phyloP scores from a whole-genome alignment of 257 asterid genomes.

The Sherardia arvensis region DNA sequence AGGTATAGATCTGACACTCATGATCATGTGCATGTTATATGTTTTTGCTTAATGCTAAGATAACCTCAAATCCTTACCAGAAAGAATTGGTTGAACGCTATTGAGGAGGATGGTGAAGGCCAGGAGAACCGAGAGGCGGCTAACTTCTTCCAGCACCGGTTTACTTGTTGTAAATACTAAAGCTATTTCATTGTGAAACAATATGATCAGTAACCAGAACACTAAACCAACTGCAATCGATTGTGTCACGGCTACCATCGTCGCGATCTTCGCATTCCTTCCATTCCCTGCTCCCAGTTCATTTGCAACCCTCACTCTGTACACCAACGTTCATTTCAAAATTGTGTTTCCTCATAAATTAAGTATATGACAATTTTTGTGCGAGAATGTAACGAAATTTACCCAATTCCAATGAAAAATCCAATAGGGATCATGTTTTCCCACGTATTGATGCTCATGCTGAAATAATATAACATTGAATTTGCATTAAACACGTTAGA shows the following conservation, averaged over 20 bases:
- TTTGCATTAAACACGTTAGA: not conserved
- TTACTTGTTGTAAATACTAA: constrained; percentile 35
- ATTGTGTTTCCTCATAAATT: not conserved
- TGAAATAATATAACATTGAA: not conserved
- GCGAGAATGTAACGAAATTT: too few species aligned
- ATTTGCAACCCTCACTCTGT: constrained; percentile 76
- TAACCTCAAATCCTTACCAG: constrained; percentile 18
- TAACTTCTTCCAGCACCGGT: constrained; percentile 37
- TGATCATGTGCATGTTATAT: too few species aligned
- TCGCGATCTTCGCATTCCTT: constrained; percentile 40
- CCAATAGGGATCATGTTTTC: constrained; percentile 10
- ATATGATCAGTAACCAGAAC: constrained; percentile 26
- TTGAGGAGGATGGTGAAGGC: constrained; percentile 49
- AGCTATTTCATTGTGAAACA: constrained; percentile 34
- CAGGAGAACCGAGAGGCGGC: constrained; percentile 32
- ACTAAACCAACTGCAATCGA: constrained; percentile 37
- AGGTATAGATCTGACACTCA: too few species aligned
- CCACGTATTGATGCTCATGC: constrained; percentile 10
- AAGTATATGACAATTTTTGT: too few species aligned
- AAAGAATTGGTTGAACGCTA: constrained; percentile 53
- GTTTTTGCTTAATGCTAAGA: too few species aligned
- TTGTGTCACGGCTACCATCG: constrained; percentile 39
- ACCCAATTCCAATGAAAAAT: constrained; percentile 6
- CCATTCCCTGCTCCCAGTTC: constrained; percentile 65
- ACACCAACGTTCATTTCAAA: not conserved